phyloP scores from a whole-genome alignment of 352 stramenopile genomes.

The Phytophthora litchii region DNA sequence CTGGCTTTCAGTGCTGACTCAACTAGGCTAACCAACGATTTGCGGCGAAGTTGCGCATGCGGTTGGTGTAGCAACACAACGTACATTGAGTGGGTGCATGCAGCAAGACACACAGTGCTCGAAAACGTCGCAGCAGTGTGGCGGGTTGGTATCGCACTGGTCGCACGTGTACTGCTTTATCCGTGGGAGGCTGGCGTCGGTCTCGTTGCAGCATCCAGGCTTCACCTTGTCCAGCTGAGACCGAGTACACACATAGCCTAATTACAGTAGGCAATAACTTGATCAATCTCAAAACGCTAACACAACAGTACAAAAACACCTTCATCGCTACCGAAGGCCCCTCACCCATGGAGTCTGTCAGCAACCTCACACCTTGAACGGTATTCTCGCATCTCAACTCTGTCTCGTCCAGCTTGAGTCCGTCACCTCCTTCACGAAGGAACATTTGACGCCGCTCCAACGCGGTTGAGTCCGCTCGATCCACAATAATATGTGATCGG shows the following conservation, averaged over 20 bases:
- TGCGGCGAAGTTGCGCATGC: background rate
- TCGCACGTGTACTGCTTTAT: slow-evolving; percentile 71
- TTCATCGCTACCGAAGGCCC: background rate
- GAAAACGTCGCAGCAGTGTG: slow-evolving; percentile 72
- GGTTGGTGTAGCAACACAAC: slow-evolving; percentile 6
- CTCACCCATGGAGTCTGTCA: slow-evolving; percentile 65
- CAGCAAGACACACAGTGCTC: slow-evolving; percentile 83
- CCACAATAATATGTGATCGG: slow-evolving; percentile 66
- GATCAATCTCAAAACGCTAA: too few relatives aligned
- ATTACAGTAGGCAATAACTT: background rate
- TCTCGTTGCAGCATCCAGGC: slow-evolving; percentile 68
- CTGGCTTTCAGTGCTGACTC: slow-evolving; percentile 9
- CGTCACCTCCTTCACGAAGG: slow-evolving; percentile 53
- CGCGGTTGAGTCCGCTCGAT: slow-evolving; percentile 30
- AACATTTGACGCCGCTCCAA: slow-evolving; percentile 48
- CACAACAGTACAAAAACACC: background rate
- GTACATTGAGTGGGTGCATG: slow-evolving; percentile 79
- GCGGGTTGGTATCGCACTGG: slow-evolving; percentile 62
- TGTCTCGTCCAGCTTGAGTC: slow-evolving; percentile 46
- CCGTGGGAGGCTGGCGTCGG: slow-evolving; percentile 48
- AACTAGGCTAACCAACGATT: background rate
- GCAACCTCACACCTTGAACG: slow-evolving; percentile 45
- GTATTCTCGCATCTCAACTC: slow-evolving; percentile 59
- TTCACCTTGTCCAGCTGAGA: slow-evolving; percentile 45
- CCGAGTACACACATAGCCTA: slow-evolving; percentile 59